These are phyloP conservation scores for Naganishia vaughanmartiniae DNA, from an alignment of 768 basidiomycete genomes.

Conservation along the genomic window DNA sequence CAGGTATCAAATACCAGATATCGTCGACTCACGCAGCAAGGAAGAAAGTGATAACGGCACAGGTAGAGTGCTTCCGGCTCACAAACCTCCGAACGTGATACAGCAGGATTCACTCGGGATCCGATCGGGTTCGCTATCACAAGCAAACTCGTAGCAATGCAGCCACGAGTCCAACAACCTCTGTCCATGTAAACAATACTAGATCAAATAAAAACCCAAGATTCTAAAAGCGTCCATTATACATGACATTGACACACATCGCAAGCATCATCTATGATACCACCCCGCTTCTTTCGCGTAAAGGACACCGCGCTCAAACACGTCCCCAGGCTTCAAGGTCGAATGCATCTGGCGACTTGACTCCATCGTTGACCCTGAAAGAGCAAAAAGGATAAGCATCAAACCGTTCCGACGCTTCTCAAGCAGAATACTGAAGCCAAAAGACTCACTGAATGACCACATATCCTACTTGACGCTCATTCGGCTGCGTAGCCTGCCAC, in stretches of 20 bases:
- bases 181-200: not conserved
- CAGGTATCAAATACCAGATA: no score
- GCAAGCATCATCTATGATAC: slow-evolving; percentile 2
- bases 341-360: slow-evolving; percentile 27
- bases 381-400: not conserved
- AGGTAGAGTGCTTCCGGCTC: not conserved
- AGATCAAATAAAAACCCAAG: slow-evolving; percentile 12
- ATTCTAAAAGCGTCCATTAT: slow-evolving; percentile 19
- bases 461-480: slow-evolving; percentile 49
- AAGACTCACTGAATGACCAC: slow-evolving; percentile 43
- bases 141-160: not conserved
- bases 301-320: not conserved
- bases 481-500: slow-evolving; percentile 42
- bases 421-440: not conserved
- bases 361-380: slow-evolving; percentile 14
- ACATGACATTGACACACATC: not conserved
- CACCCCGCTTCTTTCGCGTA: not conserved
- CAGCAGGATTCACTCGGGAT: not conserved
- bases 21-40: no score
- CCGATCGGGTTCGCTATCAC: not conserved
- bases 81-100: not conserved
- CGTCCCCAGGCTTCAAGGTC: slow-evolving; percentile 24
- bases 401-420: not conserved
- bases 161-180: no score
- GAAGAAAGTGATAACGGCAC: no score